Conservation (phyloP, 2,329 filamentous ascomycete genomes). For the Colletotrichum sp. region DNA sequence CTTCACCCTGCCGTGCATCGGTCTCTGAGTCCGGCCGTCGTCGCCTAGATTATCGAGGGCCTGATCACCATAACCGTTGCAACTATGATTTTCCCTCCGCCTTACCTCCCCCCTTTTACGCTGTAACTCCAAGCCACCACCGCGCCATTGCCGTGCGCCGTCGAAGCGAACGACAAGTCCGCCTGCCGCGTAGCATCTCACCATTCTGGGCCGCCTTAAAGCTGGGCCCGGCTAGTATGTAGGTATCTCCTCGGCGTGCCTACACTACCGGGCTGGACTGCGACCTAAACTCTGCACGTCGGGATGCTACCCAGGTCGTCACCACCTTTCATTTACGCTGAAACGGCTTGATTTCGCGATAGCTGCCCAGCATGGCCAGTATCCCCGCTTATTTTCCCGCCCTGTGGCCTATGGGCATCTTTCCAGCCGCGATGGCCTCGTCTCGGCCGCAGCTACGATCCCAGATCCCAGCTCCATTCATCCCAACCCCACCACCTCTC, state of each 20-base stretch:
- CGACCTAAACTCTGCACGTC: background rate
- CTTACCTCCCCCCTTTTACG: background rate
- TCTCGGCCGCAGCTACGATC: background rate
- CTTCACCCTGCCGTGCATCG: background rate
- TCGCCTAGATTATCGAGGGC: background rate
- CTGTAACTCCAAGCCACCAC: background rate
- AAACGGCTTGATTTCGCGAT: conserved; percentile 17
- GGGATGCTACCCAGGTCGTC: conserved; percentile 11
- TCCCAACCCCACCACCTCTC: background rate
- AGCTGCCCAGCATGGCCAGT: conserved; percentile 4
- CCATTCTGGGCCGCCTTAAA: background rate
- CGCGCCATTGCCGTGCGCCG: background rate
- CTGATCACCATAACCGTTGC: background rate
- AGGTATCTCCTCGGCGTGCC: background rate
- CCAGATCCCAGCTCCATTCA: background rate
- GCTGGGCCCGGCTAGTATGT: background rate
- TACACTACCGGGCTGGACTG: background rate
- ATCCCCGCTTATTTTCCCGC: conserved; percentile 8
- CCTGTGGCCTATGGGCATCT: conserved; percentile 11
- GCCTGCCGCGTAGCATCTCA: background rate
- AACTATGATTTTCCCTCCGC: background rate
- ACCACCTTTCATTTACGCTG: conserved; percentile 19
- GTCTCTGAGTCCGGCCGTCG: background rate
- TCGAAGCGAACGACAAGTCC: background rate
- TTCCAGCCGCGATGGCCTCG: conserved; percentile 9